phyloP scores from a whole-genome alignment of 768 basidiomycete genomes.

The Saitozyma sp. region DNA sequence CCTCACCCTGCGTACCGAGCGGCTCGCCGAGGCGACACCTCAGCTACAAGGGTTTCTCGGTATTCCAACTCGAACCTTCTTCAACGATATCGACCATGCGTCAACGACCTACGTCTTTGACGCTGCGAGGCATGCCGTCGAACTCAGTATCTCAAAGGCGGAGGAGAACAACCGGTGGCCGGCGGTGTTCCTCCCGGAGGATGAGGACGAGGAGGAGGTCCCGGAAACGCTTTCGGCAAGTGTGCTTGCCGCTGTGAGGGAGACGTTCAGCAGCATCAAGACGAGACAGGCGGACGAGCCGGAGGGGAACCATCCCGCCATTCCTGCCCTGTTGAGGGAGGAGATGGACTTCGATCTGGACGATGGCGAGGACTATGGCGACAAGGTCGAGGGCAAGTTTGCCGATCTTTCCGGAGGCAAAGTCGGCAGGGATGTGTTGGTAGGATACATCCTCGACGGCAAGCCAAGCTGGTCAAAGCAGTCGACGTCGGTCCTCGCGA shows the following conservation, averaged over 20 bases:
- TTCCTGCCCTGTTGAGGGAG: constrained; percentile 80
- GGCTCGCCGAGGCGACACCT: neutral
- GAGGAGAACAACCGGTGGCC: constrained; percentile 82
- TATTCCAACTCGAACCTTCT: constrained; percentile 51
- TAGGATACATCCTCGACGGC: constrained; percentile 77
- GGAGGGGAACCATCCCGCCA: constrained; percentile 58
- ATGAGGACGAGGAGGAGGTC: constrained; percentile 61
- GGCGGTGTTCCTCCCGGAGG: constrained; percentile 68
- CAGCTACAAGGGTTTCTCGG: constrained; percentile 23
- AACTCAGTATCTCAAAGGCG: constrained; percentile 82
- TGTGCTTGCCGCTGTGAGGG: constrained; percentile 73
- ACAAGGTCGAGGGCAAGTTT: constrained; percentile 17
- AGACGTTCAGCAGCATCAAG: constrained; percentile 81
- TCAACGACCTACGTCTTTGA: constrained; percentile 96
- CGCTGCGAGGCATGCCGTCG: constrained; percentile 63
- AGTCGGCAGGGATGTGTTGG: constrained; percentile 65
- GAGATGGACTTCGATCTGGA: constrained; percentile 80
- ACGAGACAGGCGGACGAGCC: constrained; percentile 65
- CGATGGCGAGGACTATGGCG: constrained; percentile 62
- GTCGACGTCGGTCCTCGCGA: constrained; percentile 28
- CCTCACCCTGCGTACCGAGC: constrained; percentile 2
- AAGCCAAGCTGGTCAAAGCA: constrained; percentile 73
- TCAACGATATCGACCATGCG: constrained; percentile 74
- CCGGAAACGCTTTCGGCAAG: constrained; percentile 85
- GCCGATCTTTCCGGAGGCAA: constrained; percentile 20